Evolutionary conservation across 116 monocot genomes (phyloP).

Genomic region (Iris pallida): DNA sequence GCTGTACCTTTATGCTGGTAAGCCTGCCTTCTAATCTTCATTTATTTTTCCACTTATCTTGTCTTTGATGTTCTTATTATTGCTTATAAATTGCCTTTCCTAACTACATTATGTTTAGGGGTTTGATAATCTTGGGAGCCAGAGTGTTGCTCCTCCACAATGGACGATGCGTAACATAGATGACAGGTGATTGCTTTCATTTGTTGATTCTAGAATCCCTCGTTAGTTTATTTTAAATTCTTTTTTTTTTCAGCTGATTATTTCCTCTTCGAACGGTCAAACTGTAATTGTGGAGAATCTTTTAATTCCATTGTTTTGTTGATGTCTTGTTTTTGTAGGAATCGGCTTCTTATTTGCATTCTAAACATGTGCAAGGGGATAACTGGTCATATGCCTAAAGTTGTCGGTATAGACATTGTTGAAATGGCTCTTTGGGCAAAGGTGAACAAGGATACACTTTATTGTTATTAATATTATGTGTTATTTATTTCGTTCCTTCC

Average conservation of each 20-base stretch:
- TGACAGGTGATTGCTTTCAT: constrained; percentile 60
- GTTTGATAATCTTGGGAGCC: constrained; percentile 96
- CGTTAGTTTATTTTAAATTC: background rate
- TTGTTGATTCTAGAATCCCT: background rate
- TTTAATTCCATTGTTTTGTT: background rate
- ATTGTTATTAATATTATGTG: background rate
- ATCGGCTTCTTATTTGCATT: constrained; percentile 74
- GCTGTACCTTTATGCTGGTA: constrained; percentile 89
- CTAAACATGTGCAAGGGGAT: constrained; percentile 94
- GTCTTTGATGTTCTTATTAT: too few relatives aligned
- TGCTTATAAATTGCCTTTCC: too few relatives aligned
- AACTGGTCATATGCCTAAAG: constrained; percentile 74
- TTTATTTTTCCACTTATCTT: too few relatives aligned
- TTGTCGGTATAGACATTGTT: constrained; percentile 95
- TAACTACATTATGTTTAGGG: constrained; percentile 64
- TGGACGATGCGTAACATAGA: constrained; percentile 97
- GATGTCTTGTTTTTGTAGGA: constrained; percentile 38
- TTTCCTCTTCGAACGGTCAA: background rate
- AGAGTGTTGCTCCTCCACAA: constrained; percentile 91
- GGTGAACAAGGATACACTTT: too few relatives aligned
- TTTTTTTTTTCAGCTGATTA: background rate
- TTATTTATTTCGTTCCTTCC: too few relatives aligned
- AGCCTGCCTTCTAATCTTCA: too few relatives aligned
- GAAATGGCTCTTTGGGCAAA: constrained; percentile 99
- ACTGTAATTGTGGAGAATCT: background rate